Percentiles rank a stretch among this genome's conserved stretches.
phyloP scores from a whole-genome alignment of 495 filamentous ascomycete genomes.

The Chaetomium cochliodes region DNA sequence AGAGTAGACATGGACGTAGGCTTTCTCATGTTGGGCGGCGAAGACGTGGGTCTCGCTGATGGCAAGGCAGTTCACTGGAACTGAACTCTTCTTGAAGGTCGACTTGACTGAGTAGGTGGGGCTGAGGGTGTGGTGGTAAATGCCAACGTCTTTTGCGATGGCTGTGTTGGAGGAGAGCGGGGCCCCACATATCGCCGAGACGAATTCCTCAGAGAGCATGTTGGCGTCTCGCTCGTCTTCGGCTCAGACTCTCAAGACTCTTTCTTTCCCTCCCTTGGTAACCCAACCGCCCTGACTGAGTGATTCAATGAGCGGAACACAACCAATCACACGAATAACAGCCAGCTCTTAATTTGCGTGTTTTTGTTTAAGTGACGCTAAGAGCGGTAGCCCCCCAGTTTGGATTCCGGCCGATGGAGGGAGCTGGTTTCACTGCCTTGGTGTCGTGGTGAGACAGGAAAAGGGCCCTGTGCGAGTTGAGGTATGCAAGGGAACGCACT shows the following conservation, averaged over 20 bases:
- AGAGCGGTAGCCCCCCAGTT: slow-evolving; percentile 7
- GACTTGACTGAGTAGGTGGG: slow-evolving; percentile 66
- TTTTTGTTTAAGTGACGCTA: not conserved
- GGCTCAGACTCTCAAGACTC: not conserved
- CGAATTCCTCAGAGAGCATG: slow-evolving; percentile 81
- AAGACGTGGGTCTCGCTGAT: slow-evolving; percentile 83
- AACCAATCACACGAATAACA: slow-evolving; percentile 2
- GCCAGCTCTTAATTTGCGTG: not conserved
- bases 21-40: slow-evolving; percentile 85
- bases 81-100: slow-evolving; percentile 91
- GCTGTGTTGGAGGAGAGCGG: slow-evolving; percentile 63
- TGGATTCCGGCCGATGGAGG: slow-evolving; percentile 11
- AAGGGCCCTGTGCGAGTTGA: not conserved
- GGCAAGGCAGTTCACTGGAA: slow-evolving; percentile 72
- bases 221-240: not conserved
- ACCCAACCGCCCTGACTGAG: not conserved
- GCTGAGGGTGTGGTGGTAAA: slow-evolving; percentile 81
- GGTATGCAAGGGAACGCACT: slow-evolving; percentile 9
- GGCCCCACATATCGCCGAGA: slow-evolving; percentile 68
- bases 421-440: slow-evolving; percentile 11
- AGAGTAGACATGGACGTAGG: slow-evolving; percentile 87
- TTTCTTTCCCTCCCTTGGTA: too few species aligned
- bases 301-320: not conserved
- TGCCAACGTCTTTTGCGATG: slow-evolving; percentile 71
- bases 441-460: slow-evolving; percentile 18